A percentile compares a stretch with the other conserved stretches of the same genome.
Evolutionary conservation across 2,329 filamentous ascomycete species (phyloP).

Genomic region (Arthrobotrys sinensis): DNA sequence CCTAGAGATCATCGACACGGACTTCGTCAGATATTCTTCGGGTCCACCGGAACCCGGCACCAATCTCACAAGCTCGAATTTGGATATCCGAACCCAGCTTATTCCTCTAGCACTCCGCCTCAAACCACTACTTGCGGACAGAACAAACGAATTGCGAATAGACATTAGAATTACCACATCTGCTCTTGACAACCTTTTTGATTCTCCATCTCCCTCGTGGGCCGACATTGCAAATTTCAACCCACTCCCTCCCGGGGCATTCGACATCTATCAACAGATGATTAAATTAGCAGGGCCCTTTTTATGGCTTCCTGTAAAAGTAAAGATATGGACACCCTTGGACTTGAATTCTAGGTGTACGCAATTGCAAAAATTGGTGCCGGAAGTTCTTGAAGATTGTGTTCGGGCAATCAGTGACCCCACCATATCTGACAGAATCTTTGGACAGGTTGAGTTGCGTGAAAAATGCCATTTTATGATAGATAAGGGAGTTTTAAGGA

Average conservation of each 20-base stretch:
- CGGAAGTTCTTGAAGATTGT: not conserved
- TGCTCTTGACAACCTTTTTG: not conserved
- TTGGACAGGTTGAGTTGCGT: not conserved
- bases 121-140: not conserved
- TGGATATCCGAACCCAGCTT: not conserved
- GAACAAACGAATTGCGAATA: not conserved
- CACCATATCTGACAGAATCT: not conserved
- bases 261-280: not conserved
- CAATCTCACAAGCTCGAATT: not conserved
- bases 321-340: not conserved
- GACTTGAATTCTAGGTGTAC: not conserved
- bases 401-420: not conserved
- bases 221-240: not conserved
- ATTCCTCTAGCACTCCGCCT: slow-evolving; percentile 25
- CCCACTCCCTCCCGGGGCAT: not conserved
- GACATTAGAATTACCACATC: not conserved
- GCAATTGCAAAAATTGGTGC: not conserved
- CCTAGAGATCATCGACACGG: not conserved
- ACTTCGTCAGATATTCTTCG: not conserved
- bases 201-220: not conserved
- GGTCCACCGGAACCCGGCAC: not conserved
- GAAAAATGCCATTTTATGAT: not conserved
- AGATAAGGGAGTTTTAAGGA: not conserved
- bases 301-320: not conserved
- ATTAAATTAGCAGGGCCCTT: slow-evolving; percentile 15